Evolutionary conservation across 768 basidiomycete species (phyloP).

Genomic region (Suillus variegatus): DNA sequence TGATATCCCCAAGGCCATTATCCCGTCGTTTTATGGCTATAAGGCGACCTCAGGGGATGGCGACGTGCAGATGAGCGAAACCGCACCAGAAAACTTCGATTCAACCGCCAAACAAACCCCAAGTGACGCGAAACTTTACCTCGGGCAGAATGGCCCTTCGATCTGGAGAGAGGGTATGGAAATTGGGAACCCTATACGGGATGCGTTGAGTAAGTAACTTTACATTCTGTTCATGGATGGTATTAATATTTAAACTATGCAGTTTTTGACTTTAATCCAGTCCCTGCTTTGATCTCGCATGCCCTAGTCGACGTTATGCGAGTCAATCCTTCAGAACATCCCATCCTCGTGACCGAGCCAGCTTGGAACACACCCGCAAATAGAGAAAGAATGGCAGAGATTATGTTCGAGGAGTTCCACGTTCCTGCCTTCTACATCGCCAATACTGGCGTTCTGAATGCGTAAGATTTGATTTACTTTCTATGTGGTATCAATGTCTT

Average conservation of each 20-base stretch:
- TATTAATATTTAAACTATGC: not conserved
- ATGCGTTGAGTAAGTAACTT: constrained; percentile 73
- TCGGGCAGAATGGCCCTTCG: constrained; percentile 87
- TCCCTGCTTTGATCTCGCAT: constrained; percentile 71
- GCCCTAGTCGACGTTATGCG: constrained; percentile 77
- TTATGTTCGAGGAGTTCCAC: constrained; percentile 96
- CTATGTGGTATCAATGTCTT: constrained; percentile 13
- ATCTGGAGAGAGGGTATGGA: constrained; percentile 93
- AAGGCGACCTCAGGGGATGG: constrained; percentile 38
- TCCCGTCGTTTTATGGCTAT: constrained; percentile 89
- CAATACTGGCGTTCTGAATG: constrained; percentile 90
- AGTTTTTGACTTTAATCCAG: constrained; percentile 80
- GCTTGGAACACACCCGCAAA: constrained; percentile 96
- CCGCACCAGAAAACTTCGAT: constrained; percentile 30
- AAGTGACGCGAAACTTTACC: constrained; percentile 61
- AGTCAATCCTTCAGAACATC: constrained; percentile 81
- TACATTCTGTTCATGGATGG: not conserved
- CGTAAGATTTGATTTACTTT: constrained; percentile 47
- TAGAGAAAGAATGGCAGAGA: constrained; percentile 92
- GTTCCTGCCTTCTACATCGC: constrained; percentile 97
- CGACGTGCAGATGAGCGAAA: constrained; percentile 43
- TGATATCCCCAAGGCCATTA: constrained; percentile 90
- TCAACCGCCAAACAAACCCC: constrained; percentile 34
- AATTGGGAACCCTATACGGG: constrained; percentile 76
- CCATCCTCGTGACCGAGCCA: constrained; percentile 90